Base-by-base conservation (phyloP, 139 green algal genomes). In the Axilococcus clingmanii region DNA sequence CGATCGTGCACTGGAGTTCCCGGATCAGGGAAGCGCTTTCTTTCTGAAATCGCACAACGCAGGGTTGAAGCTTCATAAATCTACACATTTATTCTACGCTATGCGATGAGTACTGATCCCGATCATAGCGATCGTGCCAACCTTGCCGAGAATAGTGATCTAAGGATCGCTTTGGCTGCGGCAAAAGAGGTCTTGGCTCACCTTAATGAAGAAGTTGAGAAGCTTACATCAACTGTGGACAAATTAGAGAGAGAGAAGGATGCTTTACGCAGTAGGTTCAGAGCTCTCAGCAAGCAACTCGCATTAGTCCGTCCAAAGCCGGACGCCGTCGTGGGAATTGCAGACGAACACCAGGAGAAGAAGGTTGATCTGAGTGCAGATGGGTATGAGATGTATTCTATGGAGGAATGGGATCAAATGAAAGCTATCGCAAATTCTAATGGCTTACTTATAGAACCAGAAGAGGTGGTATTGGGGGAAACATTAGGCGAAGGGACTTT, bases 401-500 rank as follows among this genome's bases (percentile, higher is more conserved):
- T n/a, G n/a, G 33, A 49, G 34, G 53, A 53, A 7, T 69, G 52
- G 53, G 27, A 33, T 25, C 22, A 40, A 4, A 17, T 66, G 28
- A 31, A 56, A 59, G 31, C 5, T 12, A 27, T 37, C 4, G 63
- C 40, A 9, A 29, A n/a, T 37, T 43, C 34, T 38, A 50, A 47
- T 30, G 33, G 70, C 24, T 65, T 56, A 57, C 65, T 77, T 30
- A 61, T 74, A 2, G 41, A 66, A 29, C 50, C 64, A 7, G 27
- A 22, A 4, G 35, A 76, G 41, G 59, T 81, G 17, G 34, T 65
- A 24, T 17, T 89, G 27, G 79, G 79, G 0, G 41, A 55, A 3
- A 40, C 70, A 14, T 55, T 93, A 22, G 85, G 85, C 3, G 32
- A 79, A 49, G 85, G 85, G 27, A 65, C 71, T 9, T 94, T 91